phyloP scores from a whole-genome alignment of 805 yeast species.

The Sugiyamaella qingdaonensis region DNA sequence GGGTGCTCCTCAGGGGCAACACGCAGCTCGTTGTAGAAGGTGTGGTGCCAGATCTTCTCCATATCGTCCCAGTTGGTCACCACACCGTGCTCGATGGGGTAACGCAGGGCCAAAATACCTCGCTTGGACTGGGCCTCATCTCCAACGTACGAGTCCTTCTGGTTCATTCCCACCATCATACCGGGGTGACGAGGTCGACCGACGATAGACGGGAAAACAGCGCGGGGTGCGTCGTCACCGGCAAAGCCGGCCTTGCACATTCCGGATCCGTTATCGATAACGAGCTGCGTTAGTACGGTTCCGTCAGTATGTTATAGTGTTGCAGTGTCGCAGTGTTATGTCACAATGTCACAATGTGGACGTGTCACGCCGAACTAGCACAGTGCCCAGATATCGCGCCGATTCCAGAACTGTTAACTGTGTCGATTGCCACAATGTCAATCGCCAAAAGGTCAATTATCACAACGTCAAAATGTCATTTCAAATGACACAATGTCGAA shows the following conservation, averaged over 20 bases:
- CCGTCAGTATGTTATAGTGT: neutral
- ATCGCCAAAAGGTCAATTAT: too few species aligned
- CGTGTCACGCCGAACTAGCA: too few species aligned
- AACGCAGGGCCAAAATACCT: slow-evolving; percentile 98
- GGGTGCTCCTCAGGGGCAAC: slow-evolving; percentile 99
- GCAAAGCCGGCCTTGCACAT: slow-evolving; percentile 99
- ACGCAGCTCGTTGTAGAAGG: slow-evolving; percentile 99
- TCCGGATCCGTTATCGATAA: slow-evolving; percentile 99
- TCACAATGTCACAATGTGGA: neutral
- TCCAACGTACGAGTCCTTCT: slow-evolving; percentile 99
- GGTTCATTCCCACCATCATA: slow-evolving; percentile 99
- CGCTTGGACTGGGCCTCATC: slow-evolving; percentile 99
- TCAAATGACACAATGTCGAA: too few species aligned
- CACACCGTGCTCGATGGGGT: slow-evolving; percentile 99
- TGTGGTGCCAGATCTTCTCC: slow-evolving; percentile 99
- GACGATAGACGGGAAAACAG: slow-evolving; percentile 99
- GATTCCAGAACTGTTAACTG: too few species aligned
- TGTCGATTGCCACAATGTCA: too few species aligned
- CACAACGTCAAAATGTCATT: too few species aligned
- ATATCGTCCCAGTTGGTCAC: slow-evolving; percentile 99
- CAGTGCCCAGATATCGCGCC: too few species aligned
- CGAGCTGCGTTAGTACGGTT: slow-evolving; percentile 37
- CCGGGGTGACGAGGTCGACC: slow-evolving; percentile 99
- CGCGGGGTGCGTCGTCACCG: slow-evolving; percentile 99
- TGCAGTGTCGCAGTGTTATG: neutral